These are phyloP conservation scores for Petunia hybrid DNA, from an alignment of 305 asterid genomes.

Conservation along the genomic window DNA sequence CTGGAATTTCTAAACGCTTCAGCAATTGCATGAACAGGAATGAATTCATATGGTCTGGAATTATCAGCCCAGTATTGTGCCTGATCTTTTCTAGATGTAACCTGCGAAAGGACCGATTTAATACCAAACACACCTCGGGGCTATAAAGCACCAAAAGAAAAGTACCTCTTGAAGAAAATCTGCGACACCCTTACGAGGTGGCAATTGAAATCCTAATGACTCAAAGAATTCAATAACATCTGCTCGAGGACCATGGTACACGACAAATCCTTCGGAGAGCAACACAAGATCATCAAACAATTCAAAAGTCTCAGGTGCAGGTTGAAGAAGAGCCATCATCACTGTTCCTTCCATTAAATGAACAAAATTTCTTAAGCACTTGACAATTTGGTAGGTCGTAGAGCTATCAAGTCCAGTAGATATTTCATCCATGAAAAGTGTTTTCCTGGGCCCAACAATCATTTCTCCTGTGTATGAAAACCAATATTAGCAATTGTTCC, in stretches of 20 bases:
- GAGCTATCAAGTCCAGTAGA: constrained; percentile 97
- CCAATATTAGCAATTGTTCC: constrained; percentile 21
- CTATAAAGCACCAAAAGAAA: constrained; percentile 12
- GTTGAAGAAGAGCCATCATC: constrained; percentile 93
- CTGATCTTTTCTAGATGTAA: constrained; percentile 88
- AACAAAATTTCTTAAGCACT: constrained; percentile 80
- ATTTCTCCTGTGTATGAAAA: constrained; percentile 69
- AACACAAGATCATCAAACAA: constrained; percentile 85
- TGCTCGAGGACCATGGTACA: constrained; percentile 82
- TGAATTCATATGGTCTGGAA: constrained; percentile 72
- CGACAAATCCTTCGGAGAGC: constrained; percentile 78
- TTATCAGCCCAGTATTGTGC: constrained; percentile 89
- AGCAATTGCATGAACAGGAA: constrained; percentile 74
- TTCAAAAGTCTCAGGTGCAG: constrained; percentile 93
- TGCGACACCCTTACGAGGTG: constrained; percentile 89
- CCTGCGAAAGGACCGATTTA: constrained; percentile 46
- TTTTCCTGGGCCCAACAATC: constrained; percentile 93
- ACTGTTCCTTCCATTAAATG: constrained; percentile 90
- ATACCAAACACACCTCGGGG: constrained; percentile 27
- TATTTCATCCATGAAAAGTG: constrained; percentile 95
- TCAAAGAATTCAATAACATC: constrained; percentile 76
- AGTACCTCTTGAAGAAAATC: constrained; percentile 96
- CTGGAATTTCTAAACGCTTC: constrained; percentile 70
- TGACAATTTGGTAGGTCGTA: constrained; percentile 87
- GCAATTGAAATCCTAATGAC: constrained; percentile 80